Percentiles rank a stretch among this genome's conserved stretches.
Conservation (phyloP, 805 yeast species). For the Candida piceae region DNA sequence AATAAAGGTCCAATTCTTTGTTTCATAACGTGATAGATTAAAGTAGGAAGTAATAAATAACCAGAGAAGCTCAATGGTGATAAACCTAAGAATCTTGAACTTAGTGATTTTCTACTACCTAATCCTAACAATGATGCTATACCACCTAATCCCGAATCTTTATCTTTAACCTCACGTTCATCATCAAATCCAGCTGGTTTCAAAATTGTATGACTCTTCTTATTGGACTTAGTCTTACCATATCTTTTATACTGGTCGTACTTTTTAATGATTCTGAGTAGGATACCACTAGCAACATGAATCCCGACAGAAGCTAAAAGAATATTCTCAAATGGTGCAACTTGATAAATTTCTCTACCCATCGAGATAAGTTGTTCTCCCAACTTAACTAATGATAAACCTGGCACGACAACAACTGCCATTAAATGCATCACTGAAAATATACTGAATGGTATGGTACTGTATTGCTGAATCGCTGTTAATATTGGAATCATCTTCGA, state of each 20-base stretch:
- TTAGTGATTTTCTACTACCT: slow-evolving; percentile 45
- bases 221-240: slow-evolving; percentile 16
- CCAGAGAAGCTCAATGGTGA: slow-evolving; percentile 62
- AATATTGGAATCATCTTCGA: slow-evolving; percentile 16
- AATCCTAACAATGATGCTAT: slow-evolving; percentile 49
- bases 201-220: no score
- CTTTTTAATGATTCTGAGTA: slow-evolving; percentile 35
- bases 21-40: slow-evolving; percentile 42
- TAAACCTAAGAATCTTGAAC: slow-evolving; percentile 40
- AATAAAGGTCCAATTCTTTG: slow-evolving; percentile 46
- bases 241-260: slow-evolving; percentile 26
- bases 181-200: no score
- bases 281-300: slow-evolving; percentile 54
- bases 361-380: slow-evolving; percentile 54
- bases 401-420: slow-evolving; percentile 51
- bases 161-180: slow-evolving; percentile 22
- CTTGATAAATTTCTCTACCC: slow-evolving; percentile 58
- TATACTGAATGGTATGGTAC: slow-evolving; percentile 51
- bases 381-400: slow-evolving; percentile 34
- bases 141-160: slow-evolving; percentile 61
- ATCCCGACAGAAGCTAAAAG: slow-evolving; percentile 41
- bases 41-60: slow-evolving; percentile 41
- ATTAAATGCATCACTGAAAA: slow-evolving; percentile 56
- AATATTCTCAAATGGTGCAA: slow-evolving; percentile 42
- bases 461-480: slow-evolving; percentile 45